phyloP scores from a whole-genome alignment of 352 stramenopile species.

The Pythium aquatile region DNA sequence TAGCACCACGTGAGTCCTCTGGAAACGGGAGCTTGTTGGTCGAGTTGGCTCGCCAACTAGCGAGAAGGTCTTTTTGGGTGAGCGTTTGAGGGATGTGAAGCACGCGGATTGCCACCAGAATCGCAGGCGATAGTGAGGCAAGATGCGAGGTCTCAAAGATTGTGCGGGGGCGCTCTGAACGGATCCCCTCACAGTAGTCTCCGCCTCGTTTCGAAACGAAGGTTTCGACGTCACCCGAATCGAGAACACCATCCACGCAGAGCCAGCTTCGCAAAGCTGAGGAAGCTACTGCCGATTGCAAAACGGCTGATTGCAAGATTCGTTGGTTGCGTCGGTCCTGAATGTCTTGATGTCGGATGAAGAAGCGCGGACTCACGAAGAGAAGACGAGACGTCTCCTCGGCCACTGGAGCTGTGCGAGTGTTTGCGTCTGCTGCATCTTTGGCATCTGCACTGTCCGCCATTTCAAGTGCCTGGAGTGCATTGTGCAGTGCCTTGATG shows the following conservation, averaged over 20 bases:
- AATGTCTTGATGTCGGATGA: neutral
- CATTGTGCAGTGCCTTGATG: constrained; percentile 46
- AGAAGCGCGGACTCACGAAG: constrained; percentile 13
- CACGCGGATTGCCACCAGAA: constrained; percentile 7
- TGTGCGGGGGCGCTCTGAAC: neutral
- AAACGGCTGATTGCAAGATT: neutral
- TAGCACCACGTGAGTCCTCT: constrained; percentile 16
- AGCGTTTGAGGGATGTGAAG: constrained; percentile 11
- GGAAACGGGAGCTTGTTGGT: constrained; percentile 20
- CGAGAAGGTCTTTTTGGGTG: constrained; percentile 7
- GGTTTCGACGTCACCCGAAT: neutral
- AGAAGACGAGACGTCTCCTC: constrained; percentile 8
- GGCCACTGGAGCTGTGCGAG: neutral
- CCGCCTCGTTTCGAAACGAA: neutral
- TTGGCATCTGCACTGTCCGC: constrained; percentile 18
- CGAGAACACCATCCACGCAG: constrained; percentile 16
- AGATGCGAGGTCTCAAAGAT: constrained; percentile 23
- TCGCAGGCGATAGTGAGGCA: constrained; percentile 3
- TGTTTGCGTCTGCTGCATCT: neutral
- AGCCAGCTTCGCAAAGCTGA: constrained; percentile 6
- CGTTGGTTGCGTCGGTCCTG: neutral
- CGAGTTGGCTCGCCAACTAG: constrained; percentile 14
- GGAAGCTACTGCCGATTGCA: neutral
- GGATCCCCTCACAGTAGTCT: neutral
- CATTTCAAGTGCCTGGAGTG: constrained; percentile 43